Conservation (phyloP, 441 rosid genomes). For the Croton setiger region DNA sequence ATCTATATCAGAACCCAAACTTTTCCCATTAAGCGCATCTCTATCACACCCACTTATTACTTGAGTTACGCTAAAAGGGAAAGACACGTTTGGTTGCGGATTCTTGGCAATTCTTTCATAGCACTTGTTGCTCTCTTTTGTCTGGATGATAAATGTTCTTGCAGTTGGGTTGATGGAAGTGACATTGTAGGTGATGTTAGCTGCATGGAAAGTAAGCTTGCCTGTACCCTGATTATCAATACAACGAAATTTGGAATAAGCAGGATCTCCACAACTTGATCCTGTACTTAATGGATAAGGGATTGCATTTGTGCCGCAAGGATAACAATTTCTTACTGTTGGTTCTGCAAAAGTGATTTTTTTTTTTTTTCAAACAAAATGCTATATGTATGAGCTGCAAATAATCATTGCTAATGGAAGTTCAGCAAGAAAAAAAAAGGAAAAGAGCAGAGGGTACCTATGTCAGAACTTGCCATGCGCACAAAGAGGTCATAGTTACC, state of each 20-base stretch:
- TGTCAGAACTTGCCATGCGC: slow-evolving; percentile 26
- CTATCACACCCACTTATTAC: too few species aligned
- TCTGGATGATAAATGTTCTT: slow-evolving; percentile 34
- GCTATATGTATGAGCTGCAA: too few species aligned
- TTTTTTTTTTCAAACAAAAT: too few species aligned
- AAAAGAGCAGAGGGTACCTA: neutral
- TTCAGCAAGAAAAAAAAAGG: too few species aligned
- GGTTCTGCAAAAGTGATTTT: slow-evolving; percentile 31
- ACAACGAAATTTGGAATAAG: slow-evolving; percentile 44
- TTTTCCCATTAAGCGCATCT: neutral
- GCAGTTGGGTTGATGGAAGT: slow-evolving; percentile 35
- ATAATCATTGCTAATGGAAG: too few species aligned
- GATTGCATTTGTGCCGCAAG: slow-evolving; percentile 40
- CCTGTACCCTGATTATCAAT: slow-evolving; percentile 31
- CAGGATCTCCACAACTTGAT: slow-evolving; percentile 52
- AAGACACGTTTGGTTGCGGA: slow-evolving; percentile 14
- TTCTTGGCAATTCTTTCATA: neutral
- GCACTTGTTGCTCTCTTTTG: slow-evolving; percentile 24
- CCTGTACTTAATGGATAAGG: slow-evolving; percentile 70
- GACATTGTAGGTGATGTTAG: slow-evolving; percentile 27
- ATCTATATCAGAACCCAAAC: neutral
- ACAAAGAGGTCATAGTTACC: slow-evolving; percentile 33
- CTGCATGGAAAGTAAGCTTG: slow-evolving; percentile 34
- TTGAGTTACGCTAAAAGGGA: slow-evolving; percentile 33
- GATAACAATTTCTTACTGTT: slow-evolving; percentile 34